phyloP scores from a whole-genome alignment of 2,329 filamentous ascomycete genomes.

The Diaporthe longicolla region DNA sequence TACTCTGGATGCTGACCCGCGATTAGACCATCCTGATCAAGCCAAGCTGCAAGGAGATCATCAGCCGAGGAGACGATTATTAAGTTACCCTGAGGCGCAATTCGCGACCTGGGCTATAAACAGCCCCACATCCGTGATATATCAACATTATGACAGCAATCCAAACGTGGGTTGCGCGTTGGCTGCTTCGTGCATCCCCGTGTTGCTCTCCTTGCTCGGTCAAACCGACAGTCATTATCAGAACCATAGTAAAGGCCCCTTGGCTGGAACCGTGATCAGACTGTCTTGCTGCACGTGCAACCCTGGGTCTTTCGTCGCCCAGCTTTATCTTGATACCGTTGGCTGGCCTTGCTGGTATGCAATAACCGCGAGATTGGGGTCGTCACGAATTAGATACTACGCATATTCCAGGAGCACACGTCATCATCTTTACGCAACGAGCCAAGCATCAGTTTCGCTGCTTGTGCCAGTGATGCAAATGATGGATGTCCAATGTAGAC shows the following conservation, averaged over 20 bases:
- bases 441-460: not conserved
- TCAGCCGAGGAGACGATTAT: slow-evolving; percentile 89
- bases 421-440: not conserved
- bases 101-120: not conserved
- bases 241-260: not conserved
- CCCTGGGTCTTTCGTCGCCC: not conserved
- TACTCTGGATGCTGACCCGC: slow-evolving; percentile 38
- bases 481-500: not conserved
- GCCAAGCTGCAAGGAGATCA: slow-evolving; percentile 87
- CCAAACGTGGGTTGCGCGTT: not conserved
- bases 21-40: slow-evolving; percentile 81
- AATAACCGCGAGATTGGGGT: not conserved
- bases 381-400: not conserved
- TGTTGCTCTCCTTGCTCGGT: not conserved
- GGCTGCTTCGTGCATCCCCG: not conserved
- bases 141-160: slow-evolving; percentile 1
- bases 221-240: not conserved
- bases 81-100: slow-evolving; percentile 55
- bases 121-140: slow-evolving; percentile 15
- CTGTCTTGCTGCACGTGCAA: not conserved
- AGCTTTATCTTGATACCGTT: not conserved
- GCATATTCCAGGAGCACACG: not conserved
- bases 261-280: too few species aligned
- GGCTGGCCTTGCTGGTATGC: not conserved
- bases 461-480: not conserved